Base-by-base conservation (phyloP, 1,284 basidiomycete species). In the Sporisorium scitamineum region DNA sequence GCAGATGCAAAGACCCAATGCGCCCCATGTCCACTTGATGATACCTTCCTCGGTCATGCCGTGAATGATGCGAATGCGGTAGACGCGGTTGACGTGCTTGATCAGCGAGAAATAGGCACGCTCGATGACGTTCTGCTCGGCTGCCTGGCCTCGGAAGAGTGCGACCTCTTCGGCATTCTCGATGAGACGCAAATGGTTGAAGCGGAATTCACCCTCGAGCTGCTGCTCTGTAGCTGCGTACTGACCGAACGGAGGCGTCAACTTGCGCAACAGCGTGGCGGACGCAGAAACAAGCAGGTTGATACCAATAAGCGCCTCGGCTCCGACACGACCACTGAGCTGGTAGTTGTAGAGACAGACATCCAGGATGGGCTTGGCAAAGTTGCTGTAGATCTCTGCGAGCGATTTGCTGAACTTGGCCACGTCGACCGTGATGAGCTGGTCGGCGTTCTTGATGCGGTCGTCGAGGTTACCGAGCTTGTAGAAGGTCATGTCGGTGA, bases 371-470 rank as follows among this genome's bases (percentile, higher is more conserved):
- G 96, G 96, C 86, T 98, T 97, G 41, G 80, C 78, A 62, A 85
- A 78, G 71, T 84, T 84, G 58, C 79, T 79, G 79, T 98, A 99
- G 50, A 98, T 95, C 44, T 94, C 94, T 10, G 96, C 94, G 18
- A 99, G 89, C 82, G 94, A 92, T 24, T 90, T 90, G 34, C 94
- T 94, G 87, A 98, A 98, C 65, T 93, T 93, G 84, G 95, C 93
- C 48, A 98, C 94, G 85, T 99, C 96, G 69, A 96, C 92, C 0
- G 95, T 96, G 75, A 98, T 94, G 90, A 96, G 92, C 92, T 97
- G 95, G 84, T 98, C 96, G 10, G 94, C 93, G 79, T 98, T 98
- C 88, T 95, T 95, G 76, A 98, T 95, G 60, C 96, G 89, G 85
- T 98, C 96, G 52, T 85, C 84, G 39, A 85, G 86, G 90, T 81